Percentiles rank a stretch among this genome's conserved stretches.
phyloP scores from a whole-genome alignment of 192 early-diverging fungal species.

The Dimargaris verticillata region DNA sequence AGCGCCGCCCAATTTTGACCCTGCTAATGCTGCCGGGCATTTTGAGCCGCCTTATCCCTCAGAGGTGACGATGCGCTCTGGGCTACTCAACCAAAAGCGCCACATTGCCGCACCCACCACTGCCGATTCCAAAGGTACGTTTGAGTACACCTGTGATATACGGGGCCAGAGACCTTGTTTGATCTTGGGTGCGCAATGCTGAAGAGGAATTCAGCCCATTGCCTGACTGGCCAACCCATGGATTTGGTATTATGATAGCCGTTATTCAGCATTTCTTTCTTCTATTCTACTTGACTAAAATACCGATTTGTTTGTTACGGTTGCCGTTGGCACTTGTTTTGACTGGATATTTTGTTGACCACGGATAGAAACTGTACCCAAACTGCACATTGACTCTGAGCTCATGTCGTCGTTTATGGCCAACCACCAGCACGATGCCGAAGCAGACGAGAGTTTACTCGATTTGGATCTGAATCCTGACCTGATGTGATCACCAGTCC shows the following conservation, averaged over 20 bases:
- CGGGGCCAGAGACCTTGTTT: too few species aligned
- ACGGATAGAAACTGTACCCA: neutral
- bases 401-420: constrained; percentile 13
- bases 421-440: constrained; percentile 19
- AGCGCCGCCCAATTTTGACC: constrained; percentile 32
- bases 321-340: too few species aligned
- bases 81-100: constrained; percentile 25
- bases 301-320: too few species aligned
- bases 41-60: constrained; percentile 29
- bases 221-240: too few species aligned
- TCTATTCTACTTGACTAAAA: too few species aligned
- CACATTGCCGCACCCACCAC: constrained; percentile 13
- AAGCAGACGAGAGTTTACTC: constrained; percentile 23
- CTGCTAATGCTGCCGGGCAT: constrained; percentile 14
- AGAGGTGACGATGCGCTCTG: constrained; percentile 25
- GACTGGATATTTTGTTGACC: too few species aligned
- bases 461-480: constrained; percentile 32
- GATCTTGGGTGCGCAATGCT: too few species aligned
- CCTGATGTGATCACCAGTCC: too few species aligned
- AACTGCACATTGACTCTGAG: constrained; percentile 4
- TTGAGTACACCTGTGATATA: too few species aligned
- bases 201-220: too few species aligned
- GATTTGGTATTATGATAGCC: too few species aligned
- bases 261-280: too few species aligned
- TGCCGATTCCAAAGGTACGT: constrained; percentile 10